Base-by-base conservation (phyloP, 495 filamentous ascomycete species). In the Podospora conica region DNA sequence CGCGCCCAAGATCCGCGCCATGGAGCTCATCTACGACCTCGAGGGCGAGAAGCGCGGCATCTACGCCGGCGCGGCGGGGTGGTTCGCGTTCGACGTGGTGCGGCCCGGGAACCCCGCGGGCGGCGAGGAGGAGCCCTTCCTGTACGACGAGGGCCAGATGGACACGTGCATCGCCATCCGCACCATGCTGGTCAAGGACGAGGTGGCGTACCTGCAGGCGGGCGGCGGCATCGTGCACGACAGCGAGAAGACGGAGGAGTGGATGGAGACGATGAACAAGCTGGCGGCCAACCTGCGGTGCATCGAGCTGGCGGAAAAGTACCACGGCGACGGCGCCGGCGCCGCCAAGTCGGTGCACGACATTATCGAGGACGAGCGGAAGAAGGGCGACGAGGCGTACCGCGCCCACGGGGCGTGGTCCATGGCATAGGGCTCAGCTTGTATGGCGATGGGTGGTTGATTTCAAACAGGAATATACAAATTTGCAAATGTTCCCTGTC, bases 161-260 rank as follows among this genome's bases (percentile, higher is more conserved):
- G 95, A 98, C 75, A 97, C 94, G 2, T 97, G 93, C 75, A 98
- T 98, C 78, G 95, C 95, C n/a, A 81, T 98, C 65, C 85, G 95
- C 53, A 98, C 95, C 9, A 98, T 98, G 95, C 70, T 97, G 73
- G 83, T 95, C 56, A 98, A 98, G 80, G 90, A 96, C 64, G 90
- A 89, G 0, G 82, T 93, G 53, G 94, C 92, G 22, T 98, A 96
- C 77, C 82, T 98, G 53, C 96, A 98, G 74, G 95, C 95, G 33
- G 91, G 92, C n/a, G 95, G 95, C 53, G 95, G 95, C 18, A 98
- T 98, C 72, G 95, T 98, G 22, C 97, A 95, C 76, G 95, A 98
- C 76, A 93, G 90, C 15, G 95, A 96, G 74, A 87, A 87, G 53
- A 91, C 93, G 71, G 95, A 98, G 65, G 95, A 98, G 80, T 98